Percentiles rank a stretch among this genome's conserved stretches.
These are phyloP conservation scores for Macroventuria anomochaeta DNA, from an alignment of 2,329 filamentous ascomycete species.

Conservation along the genomic window DNA sequence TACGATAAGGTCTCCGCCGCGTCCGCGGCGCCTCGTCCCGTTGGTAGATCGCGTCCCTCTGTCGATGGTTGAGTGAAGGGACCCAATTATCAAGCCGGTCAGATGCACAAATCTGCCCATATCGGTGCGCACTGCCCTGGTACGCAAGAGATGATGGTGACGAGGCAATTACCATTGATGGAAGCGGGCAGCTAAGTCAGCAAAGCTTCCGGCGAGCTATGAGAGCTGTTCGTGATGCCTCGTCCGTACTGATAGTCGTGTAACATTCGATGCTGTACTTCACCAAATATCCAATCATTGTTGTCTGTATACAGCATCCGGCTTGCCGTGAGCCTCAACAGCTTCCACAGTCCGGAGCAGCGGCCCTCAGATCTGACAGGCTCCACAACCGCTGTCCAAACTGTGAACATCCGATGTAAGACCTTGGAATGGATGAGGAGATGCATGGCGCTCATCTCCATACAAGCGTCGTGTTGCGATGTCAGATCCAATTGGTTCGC, in stretches of 20 bases:
- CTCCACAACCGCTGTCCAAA: not conserved
- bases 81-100: slow-evolving; percentile 8
- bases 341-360: not conserved
- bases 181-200: not conserved
- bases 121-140: slow-evolving; percentile 1
- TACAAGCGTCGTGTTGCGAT: not conserved
- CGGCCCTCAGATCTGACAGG: slow-evolving; percentile 1
- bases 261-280: not conserved
- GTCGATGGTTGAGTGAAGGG: slow-evolving; percentile 11
- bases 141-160: not conserved
- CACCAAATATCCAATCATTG: slow-evolving; percentile 6
- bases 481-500: slow-evolving; percentile 6
- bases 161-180: slow-evolving; percentile 1
- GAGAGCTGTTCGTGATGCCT: not conserved
- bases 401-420: not conserved
- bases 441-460: slow-evolving; percentile 14
- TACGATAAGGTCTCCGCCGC: slow-evolving; percentile 25
- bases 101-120: slow-evolving; percentile 1
- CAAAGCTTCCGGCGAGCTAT: not conserved
- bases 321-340: slow-evolving; percentile 8
- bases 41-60: slow-evolving; percentile 10
- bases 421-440: not conserved
- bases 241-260: not conserved
- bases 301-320: not conserved
- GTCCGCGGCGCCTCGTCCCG: slow-evolving; percentile 16